phyloP scores from a whole-genome alignment of 495 filamentous ascomycete genomes.

The Aspergillus haitiensis region DNA sequence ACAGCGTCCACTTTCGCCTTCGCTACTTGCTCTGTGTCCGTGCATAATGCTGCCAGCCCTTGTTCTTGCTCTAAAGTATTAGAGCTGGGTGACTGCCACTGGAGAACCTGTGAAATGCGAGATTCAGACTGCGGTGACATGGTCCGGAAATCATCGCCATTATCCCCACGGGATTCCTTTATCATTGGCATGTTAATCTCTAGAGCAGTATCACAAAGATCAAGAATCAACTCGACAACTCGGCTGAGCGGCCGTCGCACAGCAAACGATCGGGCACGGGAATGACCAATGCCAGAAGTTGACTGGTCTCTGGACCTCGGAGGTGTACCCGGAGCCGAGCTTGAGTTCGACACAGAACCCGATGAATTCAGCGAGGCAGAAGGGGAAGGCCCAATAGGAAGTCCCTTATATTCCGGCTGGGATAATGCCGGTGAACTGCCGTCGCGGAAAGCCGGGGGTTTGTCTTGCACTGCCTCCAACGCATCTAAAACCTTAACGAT shows the following conservation, averaged over 20 bases:
- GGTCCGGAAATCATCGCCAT: conserved; percentile 73
- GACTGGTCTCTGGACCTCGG: conserved; percentile 81
- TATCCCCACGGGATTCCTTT: conserved; percentile 71
- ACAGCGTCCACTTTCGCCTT: conserved; percentile 90
- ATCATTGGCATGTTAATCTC: conserved; percentile 93
- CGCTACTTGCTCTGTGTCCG: conserved; percentile 80
- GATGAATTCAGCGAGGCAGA: conserved; percentile 55
- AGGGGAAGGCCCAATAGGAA: conserved; percentile 75
- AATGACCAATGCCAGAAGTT: conserved; percentile 66
- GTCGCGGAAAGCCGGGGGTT: conserved; percentile 61
- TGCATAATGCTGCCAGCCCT: conserved; percentile 80
- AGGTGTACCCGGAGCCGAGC: conserved; percentile 66
- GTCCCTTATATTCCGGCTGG: conserved; percentile 84
- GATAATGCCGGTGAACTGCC: conserved; percentile 46
- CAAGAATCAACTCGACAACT: conserved; percentile 90
- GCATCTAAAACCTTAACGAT: conserved; percentile 95
- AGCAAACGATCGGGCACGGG: conserved; percentile 78
- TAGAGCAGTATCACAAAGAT: conserved; percentile 91
- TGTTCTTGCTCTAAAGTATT: conserved; percentile 94
- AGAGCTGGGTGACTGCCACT: conserved; percentile 91
- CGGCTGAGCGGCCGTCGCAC: conserved; percentile 83
- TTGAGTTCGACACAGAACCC: conserved; percentile 60
- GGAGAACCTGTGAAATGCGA: conserved; percentile 84
- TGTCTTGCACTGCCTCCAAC: conserved; percentile 76
- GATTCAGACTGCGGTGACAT: conserved; percentile 94